Conservation (phyloP, 208 protist genomes). For the Jaenimonas drosophilae region DNA sequence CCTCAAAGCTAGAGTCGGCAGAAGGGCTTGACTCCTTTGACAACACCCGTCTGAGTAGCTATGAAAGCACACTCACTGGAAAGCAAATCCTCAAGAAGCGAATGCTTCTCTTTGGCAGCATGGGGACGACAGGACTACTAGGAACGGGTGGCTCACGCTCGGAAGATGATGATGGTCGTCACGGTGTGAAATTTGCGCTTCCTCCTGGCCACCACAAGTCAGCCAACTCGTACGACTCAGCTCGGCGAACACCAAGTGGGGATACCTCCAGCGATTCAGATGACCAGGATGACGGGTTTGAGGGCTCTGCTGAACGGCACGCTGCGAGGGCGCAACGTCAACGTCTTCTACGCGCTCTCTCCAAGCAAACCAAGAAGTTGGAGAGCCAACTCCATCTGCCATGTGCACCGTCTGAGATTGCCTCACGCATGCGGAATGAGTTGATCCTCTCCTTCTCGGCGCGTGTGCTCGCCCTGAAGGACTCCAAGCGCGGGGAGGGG, state of each 20-base stretch:
- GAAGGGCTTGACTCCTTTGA: conserved; percentile 11
- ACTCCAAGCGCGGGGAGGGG: conserved; percentile 11
- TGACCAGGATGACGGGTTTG: background rate
- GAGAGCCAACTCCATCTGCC: conserved; percentile 34
- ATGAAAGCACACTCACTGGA: too few species aligned
- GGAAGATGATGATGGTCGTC: background rate
- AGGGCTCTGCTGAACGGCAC: background rate
- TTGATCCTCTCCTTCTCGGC: conserved; percentile 68
- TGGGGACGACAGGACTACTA: too few species aligned
- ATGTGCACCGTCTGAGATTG: conserved; percentile 19
- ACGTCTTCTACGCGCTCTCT: conserved; percentile 11
- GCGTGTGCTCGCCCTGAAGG: conserved; percentile 53
- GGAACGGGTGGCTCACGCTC: too few species aligned
- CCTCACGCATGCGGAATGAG: conserved; percentile 66
- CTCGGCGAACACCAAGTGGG: too few species aligned
- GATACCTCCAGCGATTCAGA: background rate
- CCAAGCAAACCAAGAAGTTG: conserved; percentile 17
- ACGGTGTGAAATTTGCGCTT: too few species aligned
- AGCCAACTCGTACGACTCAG: too few species aligned
- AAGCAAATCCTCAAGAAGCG: background rate
- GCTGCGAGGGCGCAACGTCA: background rate
- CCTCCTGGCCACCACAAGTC: too few species aligned
- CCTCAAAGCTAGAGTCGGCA: conserved; percentile 33
- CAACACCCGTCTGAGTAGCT: background rate
- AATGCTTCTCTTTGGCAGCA: background rate